A percentile compares a stretch with the other conserved stretches of the same genome.
Evolutionary conservation across 371 early-diverging fungal genomes (phyloP).

Genomic region (Encephalitozoon intestinalis): DNA sequence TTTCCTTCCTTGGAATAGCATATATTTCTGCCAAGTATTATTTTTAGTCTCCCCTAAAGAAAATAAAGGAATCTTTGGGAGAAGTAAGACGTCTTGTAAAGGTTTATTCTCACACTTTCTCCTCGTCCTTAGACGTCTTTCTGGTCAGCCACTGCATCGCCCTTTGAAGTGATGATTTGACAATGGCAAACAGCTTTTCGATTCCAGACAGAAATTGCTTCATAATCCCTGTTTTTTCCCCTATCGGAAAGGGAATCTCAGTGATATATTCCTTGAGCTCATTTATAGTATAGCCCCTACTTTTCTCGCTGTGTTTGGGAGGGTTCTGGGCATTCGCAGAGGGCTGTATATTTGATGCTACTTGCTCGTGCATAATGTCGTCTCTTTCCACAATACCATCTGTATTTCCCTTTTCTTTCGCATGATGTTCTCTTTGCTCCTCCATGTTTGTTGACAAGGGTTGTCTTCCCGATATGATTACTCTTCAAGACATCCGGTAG

Average conservation of each 20-base stretch:
- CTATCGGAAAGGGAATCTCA: neutral
- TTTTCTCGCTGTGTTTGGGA: neutral
- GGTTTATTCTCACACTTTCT: neutral
- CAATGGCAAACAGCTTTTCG: neutral
- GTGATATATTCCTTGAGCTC: neutral
- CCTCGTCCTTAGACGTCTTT: neutral
- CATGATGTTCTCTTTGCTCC: neutral
- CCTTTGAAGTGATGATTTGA: neutral
- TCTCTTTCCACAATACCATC: neutral
- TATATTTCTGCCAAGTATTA: neutral
- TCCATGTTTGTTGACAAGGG: neutral
- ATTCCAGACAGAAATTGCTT: constrained; percentile 2
- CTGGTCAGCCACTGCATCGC: neutral
- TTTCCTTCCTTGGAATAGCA: neutral
- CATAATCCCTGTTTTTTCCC: neutral
- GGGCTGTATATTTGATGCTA: neutral
- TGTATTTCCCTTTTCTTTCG: neutral
- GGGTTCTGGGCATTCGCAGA: neutral
- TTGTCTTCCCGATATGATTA: neutral
- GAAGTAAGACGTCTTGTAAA: neutral
- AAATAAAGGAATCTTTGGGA: neutral
- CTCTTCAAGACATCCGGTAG: neutral
- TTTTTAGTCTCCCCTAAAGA: neutral
- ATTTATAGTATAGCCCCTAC: neutral
- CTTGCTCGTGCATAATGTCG: neutral